Base-by-base conservation (phyloP, 805 yeast species). In the Starmerella potacharoeniae region DNA sequence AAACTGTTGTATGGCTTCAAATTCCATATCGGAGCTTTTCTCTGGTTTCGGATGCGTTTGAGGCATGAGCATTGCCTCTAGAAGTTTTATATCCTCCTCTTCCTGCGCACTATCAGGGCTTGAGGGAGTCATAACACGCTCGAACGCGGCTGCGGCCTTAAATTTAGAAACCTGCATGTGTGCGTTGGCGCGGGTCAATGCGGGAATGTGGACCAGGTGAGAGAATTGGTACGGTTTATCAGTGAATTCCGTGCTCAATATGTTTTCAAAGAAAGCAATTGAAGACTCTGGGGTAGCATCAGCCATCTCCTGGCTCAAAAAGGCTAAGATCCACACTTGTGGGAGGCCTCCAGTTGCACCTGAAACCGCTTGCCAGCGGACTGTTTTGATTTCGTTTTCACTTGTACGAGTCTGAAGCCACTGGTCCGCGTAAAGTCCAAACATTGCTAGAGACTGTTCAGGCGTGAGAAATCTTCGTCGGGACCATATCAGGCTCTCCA, bases 141-240 rank as follows among this genome's bases (percentile, higher is more conserved):
- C 76, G 62, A 86, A 85, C 11, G 81, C 75, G 0, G 83, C 71
- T 45, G 88, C 77, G 0, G 91, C 86, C 31, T 81, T 79, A 13
- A 86, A 73, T 51, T 87, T 86, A 1, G 90, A 82, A 17, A 82
- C 70, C 61, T 87, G 90, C 5, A 79, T 73, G 37, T 74, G 88
- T 1, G 80, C 74, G 65, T 77, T 80, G 0, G 67, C 62, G 0
- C 83, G 68, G 8, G 69, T 65, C 2, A 74, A 39, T 1, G 57
- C 34, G 2, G 57, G 45, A 10, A 44, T 53, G n/a, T 53, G 59
- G 13, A n/a, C 3, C 22, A 57, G 31, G 41, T 55, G 52, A 16
- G 56, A 36, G 16, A 55, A 53, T n/a, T 34, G 5, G 14, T 22
- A 13, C 7, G 54, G 37, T 2, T 42, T 28, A 33, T 50, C 56